Base-by-base conservation (phyloP, 352 stramenopile genomes). In the Phytopythium cucurbitacearum region DNA sequence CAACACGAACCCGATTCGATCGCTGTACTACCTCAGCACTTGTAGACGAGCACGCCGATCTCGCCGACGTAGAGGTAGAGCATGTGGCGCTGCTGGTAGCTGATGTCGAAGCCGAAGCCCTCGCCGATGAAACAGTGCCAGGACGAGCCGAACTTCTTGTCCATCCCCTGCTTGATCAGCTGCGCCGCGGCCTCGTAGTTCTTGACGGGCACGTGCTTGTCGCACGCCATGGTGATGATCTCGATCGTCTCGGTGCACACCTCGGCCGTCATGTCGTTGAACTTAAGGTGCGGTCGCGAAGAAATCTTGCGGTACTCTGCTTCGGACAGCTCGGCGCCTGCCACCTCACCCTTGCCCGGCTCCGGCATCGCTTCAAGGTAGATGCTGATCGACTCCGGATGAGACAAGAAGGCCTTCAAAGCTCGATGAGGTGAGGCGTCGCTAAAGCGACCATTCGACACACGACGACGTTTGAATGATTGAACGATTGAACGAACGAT, bases 111-210 rank as follows among this genome's bases (percentile, higher is more conserved):
- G 47, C 90, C 94, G 65, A 98, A 99, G 10, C 95, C 95, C 69
- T 98, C 96, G 35, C 93, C 95, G 16, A 99, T 96, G 54, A 94
- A 95, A 65, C 90, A 97, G 67, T 99, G 93, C 95, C 95, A 98
- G 4, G 91, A 96, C 11, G 87, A 76, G 5, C 93, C 96, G 65
- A 98, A 99, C 67, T 98, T 98, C 74, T 99, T 98, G 76, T 99
- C 95, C 70, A 98, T 91, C 34, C 87, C 97, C 64, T 97, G 89
- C 68, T 99, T 98, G 57, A 98, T 98, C 11, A 96, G 71, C 60
- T 96, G 84, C 49, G 87, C 79, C 9, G 85, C 84, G 0, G 80
- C 88, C 66, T 98, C 93, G 71, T 98, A 98, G 72, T 98, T 97
- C 63, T 97, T 95, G 13, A 87, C 64, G 32, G 80, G 80, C 47